Conservation (phyloP, 2,329 filamentous ascomycete species). For the Anisogramma anomala region DNA sequence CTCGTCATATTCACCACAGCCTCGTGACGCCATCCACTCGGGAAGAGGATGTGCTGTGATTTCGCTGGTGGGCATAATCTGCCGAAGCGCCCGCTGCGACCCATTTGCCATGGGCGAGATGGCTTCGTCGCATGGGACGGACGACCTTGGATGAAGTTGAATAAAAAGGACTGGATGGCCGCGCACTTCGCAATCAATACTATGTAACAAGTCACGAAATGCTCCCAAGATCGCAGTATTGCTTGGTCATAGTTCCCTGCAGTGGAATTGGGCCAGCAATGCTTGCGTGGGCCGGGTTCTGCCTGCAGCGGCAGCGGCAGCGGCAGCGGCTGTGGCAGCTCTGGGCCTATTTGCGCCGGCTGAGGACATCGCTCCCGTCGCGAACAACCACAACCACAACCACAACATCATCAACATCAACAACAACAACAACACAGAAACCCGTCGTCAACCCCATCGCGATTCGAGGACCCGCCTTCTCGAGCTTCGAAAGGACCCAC, state of each 20-base stretch:
- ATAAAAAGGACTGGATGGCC: too few species aligned
- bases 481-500: neutral
- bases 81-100: neutral
- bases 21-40: neutral
- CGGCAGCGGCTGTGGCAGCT: constrained; percentile 14
- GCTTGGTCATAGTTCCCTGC: too few species aligned
- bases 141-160: too few species aligned
- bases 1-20: neutral
- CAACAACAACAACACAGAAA: neutral
- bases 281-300: constrained; percentile 13
- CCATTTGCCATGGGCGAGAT: neutral
- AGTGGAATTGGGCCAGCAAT: constrained; percentile 11
- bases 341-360: constrained; percentile 12
- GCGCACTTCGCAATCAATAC: too few species aligned
- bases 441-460: neutral
- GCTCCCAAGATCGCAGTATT: too few species aligned
- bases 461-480: neutral
- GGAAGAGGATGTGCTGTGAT: constrained; percentile 2
- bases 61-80: neutral
- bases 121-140: too few species aligned
- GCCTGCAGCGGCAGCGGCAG: constrained; percentile 13
- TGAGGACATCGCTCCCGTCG: constrained; percentile 10
- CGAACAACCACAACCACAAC: neutral
- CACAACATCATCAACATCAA: neutral
- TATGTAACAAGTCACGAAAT: too few species aligned